These are phyloP conservation scores for Termitomyces sp. DNA, from an alignment of 768 basidiomycete species.

Conservation along the genomic window DNA sequence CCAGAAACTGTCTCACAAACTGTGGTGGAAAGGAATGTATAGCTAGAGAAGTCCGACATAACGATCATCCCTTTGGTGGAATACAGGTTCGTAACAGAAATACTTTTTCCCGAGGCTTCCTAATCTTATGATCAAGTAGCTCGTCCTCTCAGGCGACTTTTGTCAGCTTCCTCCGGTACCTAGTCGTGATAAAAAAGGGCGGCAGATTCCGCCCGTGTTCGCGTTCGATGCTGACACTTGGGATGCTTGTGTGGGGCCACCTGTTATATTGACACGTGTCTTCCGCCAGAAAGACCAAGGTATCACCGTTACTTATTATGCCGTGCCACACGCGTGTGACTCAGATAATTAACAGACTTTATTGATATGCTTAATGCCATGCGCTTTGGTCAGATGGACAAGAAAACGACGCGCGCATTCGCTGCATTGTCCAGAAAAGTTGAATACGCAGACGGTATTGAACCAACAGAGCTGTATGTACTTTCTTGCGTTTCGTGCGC, in stretches of 20 bases:
- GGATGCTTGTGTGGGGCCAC: conserved; percentile 55
- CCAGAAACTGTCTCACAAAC: neutral
- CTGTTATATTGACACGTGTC: conserved; percentile 63
- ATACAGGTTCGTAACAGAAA: conserved; percentile 58
- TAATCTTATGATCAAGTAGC: conserved; percentile 33
- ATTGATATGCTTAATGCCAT: conserved; percentile 86
- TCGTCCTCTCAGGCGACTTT: conserved; percentile 86
- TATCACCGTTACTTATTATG: conserved; percentile 16
- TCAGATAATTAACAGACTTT: conserved; percentile 42
- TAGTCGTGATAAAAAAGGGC: conserved; percentile 41
- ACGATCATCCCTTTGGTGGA: conserved; percentile 69
- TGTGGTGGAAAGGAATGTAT: conserved; percentile 54
- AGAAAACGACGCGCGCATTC: conserved; percentile 46
- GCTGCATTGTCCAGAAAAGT: conserved; percentile 51
- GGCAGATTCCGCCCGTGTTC: conserved; percentile 51
- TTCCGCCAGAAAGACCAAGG: conserved; percentile 87
- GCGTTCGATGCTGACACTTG: conserved; percentile 82
- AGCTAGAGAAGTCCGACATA: conserved; percentile 53
- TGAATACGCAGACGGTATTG: conserved; percentile 65
- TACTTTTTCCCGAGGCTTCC: neutral
- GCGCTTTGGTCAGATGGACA: conserved; percentile 66
- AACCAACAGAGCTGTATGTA: conserved; percentile 76
- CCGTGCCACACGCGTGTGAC: neutral
- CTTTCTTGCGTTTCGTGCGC: neutral
- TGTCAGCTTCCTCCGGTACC: conserved; percentile 87